phyloP scores from a whole-genome alignment of 192 early-diverging fungal species.

The Rhizophagus sp. region DNA sequence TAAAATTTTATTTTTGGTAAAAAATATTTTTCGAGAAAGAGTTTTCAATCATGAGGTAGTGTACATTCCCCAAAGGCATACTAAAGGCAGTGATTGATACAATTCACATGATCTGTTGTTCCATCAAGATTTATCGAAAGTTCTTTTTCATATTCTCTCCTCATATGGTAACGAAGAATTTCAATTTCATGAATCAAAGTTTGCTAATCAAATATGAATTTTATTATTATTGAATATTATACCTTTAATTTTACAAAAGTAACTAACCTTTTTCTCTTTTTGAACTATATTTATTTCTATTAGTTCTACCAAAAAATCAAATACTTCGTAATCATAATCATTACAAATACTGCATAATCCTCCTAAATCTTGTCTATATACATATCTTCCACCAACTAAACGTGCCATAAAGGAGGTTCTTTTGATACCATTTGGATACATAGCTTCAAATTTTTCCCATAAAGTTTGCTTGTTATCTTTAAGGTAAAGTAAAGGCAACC shows the following conservation, averaged over 20 bases:
- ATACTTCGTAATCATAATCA: slow-evolving; percentile 4
- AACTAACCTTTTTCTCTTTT: neutral
- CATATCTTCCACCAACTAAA: neutral
- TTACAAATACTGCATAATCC: slow-evolving; percentile 15
- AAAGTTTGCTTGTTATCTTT: slow-evolving; percentile 14
- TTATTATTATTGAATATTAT: neutral
- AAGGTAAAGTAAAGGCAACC: neutral
- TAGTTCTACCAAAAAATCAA: slow-evolving; percentile 2
- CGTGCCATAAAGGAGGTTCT: slow-evolving; percentile 10
- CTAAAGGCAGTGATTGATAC: no score
- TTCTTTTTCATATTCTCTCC: slow-evolving; percentile 7
- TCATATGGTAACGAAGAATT: slow-evolving; percentile 7
- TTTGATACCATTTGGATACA: slow-evolving; percentile 7
- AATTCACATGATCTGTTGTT: slow-evolving; percentile 6
- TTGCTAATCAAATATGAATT: neutral
- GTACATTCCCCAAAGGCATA: no score
- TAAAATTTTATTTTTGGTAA: no score
- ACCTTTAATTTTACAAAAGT: neutral
- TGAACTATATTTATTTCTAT: slow-evolving; percentile 9
- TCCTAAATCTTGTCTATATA: slow-evolving; percentile 15
- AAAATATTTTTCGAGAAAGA: no score
- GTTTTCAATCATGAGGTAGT: no score
- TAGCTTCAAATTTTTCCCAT: slow-evolving; percentile 10
- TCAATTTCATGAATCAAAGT: slow-evolving; percentile 13
- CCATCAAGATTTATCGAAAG: slow-evolving; percentile 11